phyloP scores from a whole-genome alignment of 306 rosid species.

The Glycine soja region DNA sequence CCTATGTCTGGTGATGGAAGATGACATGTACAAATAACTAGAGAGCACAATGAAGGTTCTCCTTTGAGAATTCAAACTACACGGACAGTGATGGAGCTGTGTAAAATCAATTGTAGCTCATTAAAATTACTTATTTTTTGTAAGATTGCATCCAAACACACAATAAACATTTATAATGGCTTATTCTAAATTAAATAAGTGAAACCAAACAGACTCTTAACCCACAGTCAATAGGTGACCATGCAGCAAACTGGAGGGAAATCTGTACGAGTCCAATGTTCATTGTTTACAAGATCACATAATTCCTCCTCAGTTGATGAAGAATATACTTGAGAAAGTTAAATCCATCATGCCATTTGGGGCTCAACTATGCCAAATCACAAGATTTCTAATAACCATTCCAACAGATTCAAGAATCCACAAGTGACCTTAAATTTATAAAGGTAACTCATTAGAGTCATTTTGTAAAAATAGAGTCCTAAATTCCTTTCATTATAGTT shows the following conservation, averaged over 20 bases:
- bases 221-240: background rate
- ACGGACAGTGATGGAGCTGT: background rate
- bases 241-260: too few species aligned
- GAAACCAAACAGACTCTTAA: slow-evolving; percentile 2
- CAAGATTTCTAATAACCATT: too few species aligned
- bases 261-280: too few species aligned
- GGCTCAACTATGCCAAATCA: too few species aligned
- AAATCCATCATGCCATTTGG: too few species aligned
- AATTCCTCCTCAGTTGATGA: too few species aligned
- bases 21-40: background rate
- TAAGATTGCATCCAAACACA: background rate
- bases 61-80: slow-evolving; percentile 12
- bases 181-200: background rate
- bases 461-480: background rate
- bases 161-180: background rate
- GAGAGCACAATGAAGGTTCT: background rate
- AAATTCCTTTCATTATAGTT: background rate
- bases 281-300: too few species aligned
- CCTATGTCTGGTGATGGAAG: background rate
- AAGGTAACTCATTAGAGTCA: background rate
- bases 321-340: too few species aligned
- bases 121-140: background rate
- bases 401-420: background rate
- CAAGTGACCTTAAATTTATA: slow-evolving; percentile 4
- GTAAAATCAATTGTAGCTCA: background rate